Evolutionary conservation across 805 yeast species (phyloP).

Genomic region (Peterozyma xylosa): DNA sequence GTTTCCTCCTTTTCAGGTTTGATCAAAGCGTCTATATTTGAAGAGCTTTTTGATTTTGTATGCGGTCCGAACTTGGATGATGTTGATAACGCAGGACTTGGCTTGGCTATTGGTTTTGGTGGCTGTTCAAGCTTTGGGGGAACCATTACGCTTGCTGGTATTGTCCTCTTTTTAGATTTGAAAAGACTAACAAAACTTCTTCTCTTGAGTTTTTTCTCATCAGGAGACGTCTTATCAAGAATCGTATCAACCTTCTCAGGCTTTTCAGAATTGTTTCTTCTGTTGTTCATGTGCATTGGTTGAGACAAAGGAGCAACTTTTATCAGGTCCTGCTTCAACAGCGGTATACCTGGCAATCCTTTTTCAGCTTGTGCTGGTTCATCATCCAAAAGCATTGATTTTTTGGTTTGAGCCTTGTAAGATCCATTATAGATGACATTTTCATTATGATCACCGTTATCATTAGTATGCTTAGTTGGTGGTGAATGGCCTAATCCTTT

Average conservation of each 20-base stretch:
- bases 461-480: background rate
- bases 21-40: constrained; percentile 4
- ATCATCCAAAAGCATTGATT: too few relatives aligned
- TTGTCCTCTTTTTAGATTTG: constrained; percentile 10
- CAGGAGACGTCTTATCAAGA: background rate
- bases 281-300: too few relatives aligned
- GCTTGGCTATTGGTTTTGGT: background rate
- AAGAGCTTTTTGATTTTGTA: constrained; percentile 7
- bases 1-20: background rate
- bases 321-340: too few relatives aligned
- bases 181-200: constrained; percentile 16
- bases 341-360: too few relatives aligned
- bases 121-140: background rate
- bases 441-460: too few relatives aligned
- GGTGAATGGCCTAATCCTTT: constrained; percentile 2
- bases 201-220: constrained; percentile 9
- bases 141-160: background rate
- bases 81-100: background rate
- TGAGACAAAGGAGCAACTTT: too few relatives aligned
- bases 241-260: too few relatives aligned
- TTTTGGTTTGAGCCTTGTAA: too few relatives aligned
- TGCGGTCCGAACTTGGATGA: constrained; percentile 2
- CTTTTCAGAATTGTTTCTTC: too few relatives aligned
- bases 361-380: too few relatives aligned
- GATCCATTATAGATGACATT: too few relatives aligned